phyloP scores from a whole-genome alignment of 192 early-diverging fungal genomes.

The Backusella sp. region DNA sequence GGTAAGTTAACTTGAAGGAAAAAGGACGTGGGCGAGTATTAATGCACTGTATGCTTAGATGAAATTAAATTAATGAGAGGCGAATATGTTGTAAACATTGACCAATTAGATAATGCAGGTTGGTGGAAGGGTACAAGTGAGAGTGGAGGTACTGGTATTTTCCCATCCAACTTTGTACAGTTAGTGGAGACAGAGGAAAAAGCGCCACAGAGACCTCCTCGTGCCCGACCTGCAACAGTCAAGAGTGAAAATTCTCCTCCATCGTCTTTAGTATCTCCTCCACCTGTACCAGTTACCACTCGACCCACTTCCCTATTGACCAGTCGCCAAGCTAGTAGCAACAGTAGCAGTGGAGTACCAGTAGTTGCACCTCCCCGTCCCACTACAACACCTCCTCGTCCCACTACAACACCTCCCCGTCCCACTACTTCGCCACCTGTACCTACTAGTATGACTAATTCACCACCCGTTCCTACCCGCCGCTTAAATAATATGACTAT shows the following conservation, averaged over 20 bases:
- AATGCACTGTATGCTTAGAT: constrained; percentile 29
- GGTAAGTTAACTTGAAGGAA: constrained; percentile 25
- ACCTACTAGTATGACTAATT: neutral
- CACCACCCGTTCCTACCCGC: constrained; percentile 19
- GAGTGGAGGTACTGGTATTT: constrained; percentile 49
- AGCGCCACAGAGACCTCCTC: constrained; percentile 27
- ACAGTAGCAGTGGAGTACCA: neutral
- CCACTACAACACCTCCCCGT: constrained; percentile 12
- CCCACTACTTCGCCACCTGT: constrained; percentile 12
- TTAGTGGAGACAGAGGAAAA: constrained; percentile 7
- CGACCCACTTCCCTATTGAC: constrained; percentile 30
- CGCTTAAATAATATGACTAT: neutral
- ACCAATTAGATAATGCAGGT: constrained; percentile 46
- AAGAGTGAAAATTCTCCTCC: constrained; percentile 14
- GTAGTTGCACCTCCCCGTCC: constrained; percentile 1
- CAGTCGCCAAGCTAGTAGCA: neutral
- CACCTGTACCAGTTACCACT: constrained; percentile 27
- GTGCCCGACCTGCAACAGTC: constrained; percentile 26
- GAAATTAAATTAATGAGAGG: constrained; percentile 47
- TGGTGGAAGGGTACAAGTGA: constrained; percentile 59
- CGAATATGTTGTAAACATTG: constrained; percentile 43
- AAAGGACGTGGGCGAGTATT: neutral
- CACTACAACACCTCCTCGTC: constrained; percentile 3
- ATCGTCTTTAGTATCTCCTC: constrained; percentile 18
- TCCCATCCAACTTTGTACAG: constrained; percentile 55